Conservation (phyloP, 73 alveolate genomes). For the Paramecium biaurelia region DNA sequence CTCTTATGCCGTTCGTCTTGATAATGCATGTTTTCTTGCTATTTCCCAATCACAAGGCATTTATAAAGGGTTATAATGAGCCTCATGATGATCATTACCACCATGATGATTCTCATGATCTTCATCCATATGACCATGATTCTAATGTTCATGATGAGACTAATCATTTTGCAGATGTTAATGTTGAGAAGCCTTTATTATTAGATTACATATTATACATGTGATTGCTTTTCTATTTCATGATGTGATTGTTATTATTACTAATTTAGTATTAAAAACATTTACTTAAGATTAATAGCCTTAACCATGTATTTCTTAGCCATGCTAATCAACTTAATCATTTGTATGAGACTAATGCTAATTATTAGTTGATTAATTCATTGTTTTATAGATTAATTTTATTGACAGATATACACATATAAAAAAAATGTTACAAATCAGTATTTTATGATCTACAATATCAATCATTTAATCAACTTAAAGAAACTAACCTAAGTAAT, state of each 20-base stretch:
- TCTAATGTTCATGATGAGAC: not conserved
- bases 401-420: not conserved
- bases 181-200: not conserved
- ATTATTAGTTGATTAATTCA: not conserved
- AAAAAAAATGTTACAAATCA: not conserved
- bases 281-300: not conserved
- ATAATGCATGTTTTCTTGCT: slow-evolving; percentile 53
- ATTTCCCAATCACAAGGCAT: slow-evolving; percentile 64
- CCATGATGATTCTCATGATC: not conserved
- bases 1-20: slow-evolving; percentile 50
- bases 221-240: not conserved
- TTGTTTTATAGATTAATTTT: not conserved
- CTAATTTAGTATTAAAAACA: not conserved
- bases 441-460: not conserved
- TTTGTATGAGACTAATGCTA: not conserved
- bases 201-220: not conserved
- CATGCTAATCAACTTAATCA: not conserved
- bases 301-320: not conserved
- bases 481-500: not conserved
- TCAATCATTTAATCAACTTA: not conserved
- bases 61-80: slow-evolving; percentile 30
- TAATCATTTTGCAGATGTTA: not conserved
- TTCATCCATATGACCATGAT: not conserved
- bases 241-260: not conserved
- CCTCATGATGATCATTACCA: not conserved